Base-by-base conservation (phyloP, 2,329 filamentous ascomycete species). In the Neobulgaria alba region DNA sequence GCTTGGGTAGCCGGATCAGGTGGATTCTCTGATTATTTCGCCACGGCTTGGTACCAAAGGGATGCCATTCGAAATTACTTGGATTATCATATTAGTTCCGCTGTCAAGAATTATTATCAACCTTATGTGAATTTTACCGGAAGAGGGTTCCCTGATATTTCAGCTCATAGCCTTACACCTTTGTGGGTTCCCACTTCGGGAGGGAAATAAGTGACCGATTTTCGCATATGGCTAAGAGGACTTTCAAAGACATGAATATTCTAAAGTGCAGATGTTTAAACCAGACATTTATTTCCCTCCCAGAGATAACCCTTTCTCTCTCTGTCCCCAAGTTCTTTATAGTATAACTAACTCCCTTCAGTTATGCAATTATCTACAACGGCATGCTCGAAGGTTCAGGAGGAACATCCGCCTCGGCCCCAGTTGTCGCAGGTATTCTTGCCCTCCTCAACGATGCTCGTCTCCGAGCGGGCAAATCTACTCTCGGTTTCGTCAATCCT, bases 381-480 rank as follows among this genome's bases (percentile, higher is more conserved):
- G 41, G 45, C 14, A 3, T n/a, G 14, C 23, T 37, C 3, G 19
- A 29, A 19, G 49, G 55, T 0, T 65, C 73, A 26, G 66, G 64
- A 18, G 73, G 73, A 3, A 72, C 68, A 2, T 69, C 64, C 4
- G 74, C 74, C 10, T 68, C 74, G 1, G 61, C 71, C 0, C 79
- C 79, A 0, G 62, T 73, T 0, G 69, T 73, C 2, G 68, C 73
- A 1, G 73, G 67, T 10, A 66, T 82, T 41, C 63, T 82, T 29
- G 63, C 71, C 2, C 65, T 82, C 3, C 62, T 82, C 36, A 83
- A 82, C 49, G 77, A 80, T 46, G 74, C 73, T 0, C 63, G 75
- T 20, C 56, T 80, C 16, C 61, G 67, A 1, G 63, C 62, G 9
- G 71, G 72, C 3, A 68, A 71, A 55, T 51, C 53, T 4, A 49